phyloP scores from a whole-genome alignment of 495 filamentous ascomycete genomes.

The Penicillium lividum region DNA sequence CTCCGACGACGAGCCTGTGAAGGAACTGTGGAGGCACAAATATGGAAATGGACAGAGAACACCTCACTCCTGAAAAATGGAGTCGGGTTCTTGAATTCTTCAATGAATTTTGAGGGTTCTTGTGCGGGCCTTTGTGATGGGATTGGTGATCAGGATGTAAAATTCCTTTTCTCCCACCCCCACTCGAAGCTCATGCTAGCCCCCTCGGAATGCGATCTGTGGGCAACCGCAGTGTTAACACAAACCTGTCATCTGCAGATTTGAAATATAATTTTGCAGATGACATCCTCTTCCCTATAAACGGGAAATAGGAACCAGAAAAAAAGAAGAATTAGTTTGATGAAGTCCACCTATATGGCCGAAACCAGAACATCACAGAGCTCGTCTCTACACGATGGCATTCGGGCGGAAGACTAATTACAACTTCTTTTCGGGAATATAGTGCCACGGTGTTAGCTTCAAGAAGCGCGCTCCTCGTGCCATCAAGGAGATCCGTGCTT shows the following conservation, averaged over 20 bases:
- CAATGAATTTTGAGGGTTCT: conserved; percentile 21
- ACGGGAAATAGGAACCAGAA: conserved; percentile 25
- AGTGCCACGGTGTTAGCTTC: conserved; percentile 97
- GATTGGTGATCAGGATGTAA: not conserved
- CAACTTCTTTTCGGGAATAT: conserved; percentile 41
- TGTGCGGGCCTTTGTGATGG: not conserved
- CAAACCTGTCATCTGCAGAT: conserved; percentile 14
- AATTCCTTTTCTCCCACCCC: not conserved
- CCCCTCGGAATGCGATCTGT: conserved; percentile 7
- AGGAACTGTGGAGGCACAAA: conserved; percentile 28
- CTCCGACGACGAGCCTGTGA: conserved; percentile 25
- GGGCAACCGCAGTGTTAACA: conserved; percentile 10
- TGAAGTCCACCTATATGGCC: conserved; percentile 67
- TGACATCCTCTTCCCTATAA: conserved; percentile 20
- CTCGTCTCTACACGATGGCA: conserved; percentile 49
- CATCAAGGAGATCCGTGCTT: conserved; percentile 98
- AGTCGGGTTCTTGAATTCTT: conserved; percentile 20
- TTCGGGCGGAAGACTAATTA: conserved; percentile 63
- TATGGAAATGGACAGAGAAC: conserved; percentile 33
- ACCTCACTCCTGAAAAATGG: conserved; percentile 26
- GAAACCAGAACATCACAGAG: conserved; percentile 34
- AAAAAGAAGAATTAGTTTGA: conserved; percentile 62
- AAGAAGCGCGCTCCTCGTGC: conserved; percentile 98
- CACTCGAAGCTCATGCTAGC: not conserved
- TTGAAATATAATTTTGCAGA: conserved; percentile 12